Percentiles rank a stretch among this genome's conserved stretches.
Evolutionary conservation across 768 basidiomycete species (phyloP).

Genomic region (Kwoniella dejecticola): DNA sequence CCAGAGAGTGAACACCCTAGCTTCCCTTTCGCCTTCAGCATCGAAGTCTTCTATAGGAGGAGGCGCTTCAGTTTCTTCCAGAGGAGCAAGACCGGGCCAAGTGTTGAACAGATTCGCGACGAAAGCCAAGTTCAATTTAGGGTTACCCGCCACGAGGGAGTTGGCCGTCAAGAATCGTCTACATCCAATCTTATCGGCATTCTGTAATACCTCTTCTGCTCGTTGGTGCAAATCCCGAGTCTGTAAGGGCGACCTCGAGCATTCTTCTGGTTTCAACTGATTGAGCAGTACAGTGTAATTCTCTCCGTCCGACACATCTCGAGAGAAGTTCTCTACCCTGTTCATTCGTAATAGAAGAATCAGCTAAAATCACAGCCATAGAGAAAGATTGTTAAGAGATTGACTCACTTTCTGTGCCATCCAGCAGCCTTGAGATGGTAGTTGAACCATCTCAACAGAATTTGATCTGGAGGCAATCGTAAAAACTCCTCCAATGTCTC

Average conservation of each 20-base stretch:
- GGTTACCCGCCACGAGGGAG: constrained; percentile 89
- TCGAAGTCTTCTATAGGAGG: constrained; percentile 98
- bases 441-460: constrained; percentile 98
- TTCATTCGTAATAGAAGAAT: too few relatives aligned
- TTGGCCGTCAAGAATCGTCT: constrained; percentile 92
- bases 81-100: constrained; percentile 87
- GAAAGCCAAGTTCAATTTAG: constrained; percentile 89
- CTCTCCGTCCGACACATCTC: constrained; percentile 95
- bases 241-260: constrained; percentile 86
- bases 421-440: constrained; percentile 95
- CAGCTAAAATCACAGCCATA: too few relatives aligned
- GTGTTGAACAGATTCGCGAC: constrained; percentile 99
- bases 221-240: constrained; percentile 77
- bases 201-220: constrained; percentile 89
- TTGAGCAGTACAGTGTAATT: constrained; percentile 96
- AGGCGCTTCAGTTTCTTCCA: constrained; percentile 84
- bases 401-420: constrained; percentile 74
- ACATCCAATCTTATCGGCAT: constrained; percentile 90
- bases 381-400: neutral
- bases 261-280: constrained; percentile 91
- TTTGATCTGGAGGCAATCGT: constrained; percentile 92
- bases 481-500: constrained; percentile 97
- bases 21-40: constrained; percentile 97
- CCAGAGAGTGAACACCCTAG: constrained; percentile 97
- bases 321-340: constrained; percentile 95